Percentiles rank a stretch among this genome's conserved stretches.
phyloP scores from a whole-genome alignment of 192 early-diverging fungal species.

The Coemansia sp. region DNA sequence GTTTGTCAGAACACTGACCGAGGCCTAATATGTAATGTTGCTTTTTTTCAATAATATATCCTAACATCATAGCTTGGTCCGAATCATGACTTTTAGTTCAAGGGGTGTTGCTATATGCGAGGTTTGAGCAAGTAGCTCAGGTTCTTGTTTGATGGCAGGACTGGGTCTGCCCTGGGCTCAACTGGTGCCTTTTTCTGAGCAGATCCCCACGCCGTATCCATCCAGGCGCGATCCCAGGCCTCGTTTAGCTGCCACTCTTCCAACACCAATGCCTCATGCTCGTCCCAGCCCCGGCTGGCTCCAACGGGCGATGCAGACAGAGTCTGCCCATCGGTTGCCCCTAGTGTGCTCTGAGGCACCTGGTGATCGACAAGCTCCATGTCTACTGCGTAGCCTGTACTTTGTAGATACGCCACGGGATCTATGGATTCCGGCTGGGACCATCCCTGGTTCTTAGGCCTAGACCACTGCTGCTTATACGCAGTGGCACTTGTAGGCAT shows the following conservation, averaged over 20 bases:
- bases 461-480: neutral
- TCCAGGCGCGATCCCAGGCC: constrained; percentile 53
- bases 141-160: constrained; percentile 41
- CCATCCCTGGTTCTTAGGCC: neutral
- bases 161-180: constrained; percentile 18
- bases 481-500: neutral
- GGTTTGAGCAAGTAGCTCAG: constrained; percentile 50
- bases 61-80: neutral
- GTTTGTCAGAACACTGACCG: constrained; percentile 47
- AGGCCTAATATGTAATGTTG: neutral
- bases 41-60: neutral
- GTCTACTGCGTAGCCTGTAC: constrained; percentile 36
- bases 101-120: constrained; percentile 22
- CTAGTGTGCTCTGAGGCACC: constrained; percentile 11
- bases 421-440: constrained; percentile 10
- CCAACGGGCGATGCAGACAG: constrained; percentile 16
- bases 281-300: constrained; percentile 29
- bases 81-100: neutral
- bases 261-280: constrained; percentile 42
- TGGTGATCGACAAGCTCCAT: constrained; percentile 36
- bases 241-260: constrained; percentile 55
- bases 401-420: constrained; percentile 40
- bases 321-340: neutral
- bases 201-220: constrained; percentile 46
- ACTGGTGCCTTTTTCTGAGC: constrained; percentile 17